Base-by-base conservation (phyloP, 129 eudicot species). In the Erigeron canadensis region DNA sequence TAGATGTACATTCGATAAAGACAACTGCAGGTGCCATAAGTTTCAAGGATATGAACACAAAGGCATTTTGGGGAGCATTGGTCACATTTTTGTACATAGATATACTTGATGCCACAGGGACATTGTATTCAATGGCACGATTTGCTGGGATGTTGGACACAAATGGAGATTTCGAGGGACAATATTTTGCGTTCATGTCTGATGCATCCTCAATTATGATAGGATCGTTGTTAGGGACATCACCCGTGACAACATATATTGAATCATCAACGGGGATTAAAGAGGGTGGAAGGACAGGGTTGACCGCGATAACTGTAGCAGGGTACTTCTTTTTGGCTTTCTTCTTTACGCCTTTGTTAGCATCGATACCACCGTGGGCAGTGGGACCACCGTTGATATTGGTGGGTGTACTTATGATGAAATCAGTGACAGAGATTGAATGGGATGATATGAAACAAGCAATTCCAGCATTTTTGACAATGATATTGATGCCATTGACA, bases 381-480 rank as follows among this genome's bases (percentile, higher is more conserved):
- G 56, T 50, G 21, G 56, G 56, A 7, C 56, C 56, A 1, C 56
- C 56, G 21, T 50, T 50, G 81, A 75, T 87, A 4, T 50, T 90
- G 78, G 96, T 90, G 38, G 96, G 96, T 8, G 96, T 87, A 63
- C 23, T 90, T 87, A 90, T 90, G 96, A 90, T 90, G 91, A 90
- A 56, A 74, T 74, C 95, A 3, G 95, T 85, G 86, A 76, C 75
- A 72, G 95, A 90, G 86, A 86, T 90, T 53, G 85, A 90, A 13
- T 90, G 96, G 95, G 84, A 71, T 5, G 95, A 90, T 39, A 87
- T 90, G 95, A 75, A 78, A 84, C 80, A 90, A 76, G 95, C 87
- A 7, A 87, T 90, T 11, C 96, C 96, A 39, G 95, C 96, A 63
- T 90, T 90, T 42, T 17, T 87, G 75, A 90, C 96, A 7, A 18